Evolutionary conservation across 2,329 filamentous ascomycete species (phyloP), one percentile per base, ranked within the genome.

Genomic region (Fonsecaea pedrosoi): DNA sequence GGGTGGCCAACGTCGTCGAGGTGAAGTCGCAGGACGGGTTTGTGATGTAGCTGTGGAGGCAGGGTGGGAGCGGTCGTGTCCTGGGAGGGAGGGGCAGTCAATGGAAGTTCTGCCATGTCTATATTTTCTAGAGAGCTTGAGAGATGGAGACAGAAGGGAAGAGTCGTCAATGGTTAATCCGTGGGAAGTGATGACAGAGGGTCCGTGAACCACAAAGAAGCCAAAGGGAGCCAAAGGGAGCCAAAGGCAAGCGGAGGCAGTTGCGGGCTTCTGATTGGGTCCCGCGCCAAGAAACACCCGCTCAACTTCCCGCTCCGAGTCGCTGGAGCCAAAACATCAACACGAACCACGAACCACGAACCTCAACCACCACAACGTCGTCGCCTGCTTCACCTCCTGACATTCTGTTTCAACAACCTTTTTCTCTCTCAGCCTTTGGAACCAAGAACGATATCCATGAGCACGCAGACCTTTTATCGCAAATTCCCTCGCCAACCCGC

Each of bases 1-100:
- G 85, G 78, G 78, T 84, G 81, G 40, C 79, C 79, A 42, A 86
- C 77, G 70, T 86, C 83, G 50, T 78, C 70, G 56, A 72, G 63
- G 68, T 73, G 73, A 56, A 72, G 73, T 48, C 72, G 69, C n/a
- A 73, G 66, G 6, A 62, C 53, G 7, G 71, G 69, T 32, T 63
- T 65, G 40, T 66, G 70, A n/a, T 64, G 64, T 15, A 71, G 56
- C n/a, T 48, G 35, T 10, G 68, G 66, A 30, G 54, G 60, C 12
- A 54, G 15, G 34, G 64, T 53, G 8, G 65, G 56, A 12, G 61
- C 54, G n/a, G 60, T 50, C 65, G 64, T 67, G 15, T 55, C 57
- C 15, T 45, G 7, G 15, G 15, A 9, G n/a, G 40, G 40, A 50
- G 45, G 45, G 3, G 45, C 9, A 13, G 18, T 30, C 45, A 50